Evolutionary conservation across 78 protist species (phyloP).

Genomic region (Anaeramoeba ignava): DNA sequence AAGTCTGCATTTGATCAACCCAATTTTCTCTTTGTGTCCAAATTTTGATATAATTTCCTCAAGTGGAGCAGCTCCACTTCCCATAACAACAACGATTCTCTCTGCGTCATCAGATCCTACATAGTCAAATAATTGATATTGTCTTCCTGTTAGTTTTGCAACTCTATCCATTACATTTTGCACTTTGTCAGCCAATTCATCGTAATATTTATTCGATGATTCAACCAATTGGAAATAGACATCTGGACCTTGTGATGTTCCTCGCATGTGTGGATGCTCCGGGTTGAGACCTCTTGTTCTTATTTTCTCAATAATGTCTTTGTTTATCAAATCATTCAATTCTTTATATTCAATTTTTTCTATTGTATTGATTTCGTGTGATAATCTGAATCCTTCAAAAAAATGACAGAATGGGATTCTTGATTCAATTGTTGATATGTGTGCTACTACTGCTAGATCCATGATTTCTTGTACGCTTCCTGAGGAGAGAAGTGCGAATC

Average conservation of each 20-base stretch:
- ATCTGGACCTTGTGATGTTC: slow-evolving; percentile 29
- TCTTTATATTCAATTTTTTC: too few relatives aligned
- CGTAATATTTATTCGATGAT: slow-evolving; percentile 27
- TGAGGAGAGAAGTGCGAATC: slow-evolving; percentile 26
- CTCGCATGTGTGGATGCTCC: slow-evolving; percentile 30
- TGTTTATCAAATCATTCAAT: too few relatives aligned
- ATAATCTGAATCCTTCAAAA: slow-evolving; percentile 52
- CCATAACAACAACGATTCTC: slow-evolving; percentile 41
- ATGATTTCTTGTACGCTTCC: slow-evolving; percentile 33
- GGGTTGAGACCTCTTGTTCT: slow-evolving; percentile 42
- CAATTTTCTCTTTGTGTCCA: slow-evolving; percentile 32
- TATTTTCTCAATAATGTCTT: slow-evolving; percentile 16
- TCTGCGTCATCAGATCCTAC: slow-evolving; percentile 44
- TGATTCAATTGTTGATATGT: slow-evolving; percentile 26
- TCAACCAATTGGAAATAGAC: slow-evolving; percentile 31
- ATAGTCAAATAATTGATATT: slow-evolving; percentile 31
- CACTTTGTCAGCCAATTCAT: slow-evolving; percentile 25
- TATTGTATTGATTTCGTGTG: slow-evolving; percentile 38
- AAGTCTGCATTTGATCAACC: slow-evolving; percentile 38
- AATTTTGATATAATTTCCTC: slow-evolving; percentile 25
- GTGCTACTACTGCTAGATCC: slow-evolving; percentile 42
- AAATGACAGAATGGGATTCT: slow-evolving; percentile 49
- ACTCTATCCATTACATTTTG: slow-evolving; percentile 28
- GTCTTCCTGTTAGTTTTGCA: slow-evolving; percentile 28
- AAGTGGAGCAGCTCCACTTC: slow-evolving; percentile 15